These are phyloP conservation scores for Daldinia vernicosa DNA, from an alignment of 495 filamentous ascomycete genomes.

Conservation along the genomic window DNA sequence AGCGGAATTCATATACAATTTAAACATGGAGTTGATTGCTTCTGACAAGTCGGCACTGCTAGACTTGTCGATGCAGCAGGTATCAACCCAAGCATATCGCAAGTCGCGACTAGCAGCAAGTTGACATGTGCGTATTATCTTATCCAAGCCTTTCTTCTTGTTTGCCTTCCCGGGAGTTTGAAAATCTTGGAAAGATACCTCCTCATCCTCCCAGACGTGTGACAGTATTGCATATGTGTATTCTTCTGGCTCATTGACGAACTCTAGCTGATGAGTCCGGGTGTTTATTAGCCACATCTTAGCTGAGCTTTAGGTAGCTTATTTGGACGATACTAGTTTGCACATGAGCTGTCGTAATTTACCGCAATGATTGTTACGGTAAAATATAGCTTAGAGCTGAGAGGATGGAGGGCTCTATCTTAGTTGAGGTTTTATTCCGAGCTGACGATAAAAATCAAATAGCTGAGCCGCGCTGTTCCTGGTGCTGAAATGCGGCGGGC, in stretches of 20 bases:
- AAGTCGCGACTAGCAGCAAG: slow-evolving; percentile 3
- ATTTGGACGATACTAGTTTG: neutral
- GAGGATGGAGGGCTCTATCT: neutral
- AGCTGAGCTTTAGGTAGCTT: neutral
- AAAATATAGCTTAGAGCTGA: neutral
- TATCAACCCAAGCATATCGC: slow-evolving; percentile 50
- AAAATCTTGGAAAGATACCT: slow-evolving; percentile 49
- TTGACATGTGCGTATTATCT: slow-evolving; percentile 36
- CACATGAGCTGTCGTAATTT: too few species aligned
- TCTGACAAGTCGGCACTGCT: slow-evolving; percentile 56
- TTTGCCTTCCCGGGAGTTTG: neutral
- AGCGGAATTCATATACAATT: slow-evolving; percentile 49
- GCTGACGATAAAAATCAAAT: neutral
- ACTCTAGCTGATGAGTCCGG: neutral
- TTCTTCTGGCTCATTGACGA: neutral
- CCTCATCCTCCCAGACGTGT: slow-evolving; percentile 53
- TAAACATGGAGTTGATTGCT: slow-evolving; percentile 57
- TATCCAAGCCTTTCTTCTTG: slow-evolving; percentile 22
- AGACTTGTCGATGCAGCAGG: slow-evolving; percentile 57
- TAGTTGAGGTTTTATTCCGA: neutral
- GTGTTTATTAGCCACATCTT: slow-evolving; percentile 15
- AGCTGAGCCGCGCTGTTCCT: neutral
- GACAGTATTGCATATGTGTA: slow-evolving; percentile 55
- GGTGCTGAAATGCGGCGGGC: neutral
- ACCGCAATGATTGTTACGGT: too few species aligned